phyloP scores from a whole-genome alignment of 441 rosid genomes.

The Bocquillonia castaneifolia region DNA sequence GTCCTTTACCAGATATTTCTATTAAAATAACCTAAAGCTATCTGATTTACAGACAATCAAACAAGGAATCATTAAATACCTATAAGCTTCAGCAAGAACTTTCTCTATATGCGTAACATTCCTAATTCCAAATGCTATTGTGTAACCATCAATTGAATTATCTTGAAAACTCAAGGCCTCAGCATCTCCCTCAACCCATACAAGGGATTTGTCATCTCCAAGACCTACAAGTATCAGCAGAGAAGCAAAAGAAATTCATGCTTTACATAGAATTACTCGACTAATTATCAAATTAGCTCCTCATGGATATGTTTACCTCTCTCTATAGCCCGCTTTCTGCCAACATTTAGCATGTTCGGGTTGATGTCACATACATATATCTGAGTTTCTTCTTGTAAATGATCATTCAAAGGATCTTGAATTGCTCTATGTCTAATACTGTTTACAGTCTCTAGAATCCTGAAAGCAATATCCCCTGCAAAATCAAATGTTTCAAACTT shows the following conservation, averaged over 20 bases:
- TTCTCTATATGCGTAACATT: slow-evolving; percentile 95
- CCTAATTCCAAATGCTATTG: slow-evolving; percentile 94
- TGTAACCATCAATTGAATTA: slow-evolving; percentile 83
- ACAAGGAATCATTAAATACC: slow-evolving; percentile 34
- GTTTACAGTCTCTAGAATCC: slow-evolving; percentile 53
- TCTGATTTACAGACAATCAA: neutral
- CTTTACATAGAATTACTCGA: neutral
- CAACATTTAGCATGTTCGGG: slow-evolving; percentile 82
- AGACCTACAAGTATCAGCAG: slow-evolving; percentile 42
- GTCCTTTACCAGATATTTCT: slow-evolving; percentile 1
- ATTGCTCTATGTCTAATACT: slow-evolving; percentile 53
- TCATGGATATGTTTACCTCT: slow-evolving; percentile 46
- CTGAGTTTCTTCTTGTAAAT: slow-evolving; percentile 64
- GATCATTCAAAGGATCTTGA: slow-evolving; percentile 49
- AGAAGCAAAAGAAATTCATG: neutral
- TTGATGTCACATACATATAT: slow-evolving; percentile 87
- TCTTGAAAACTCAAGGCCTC: slow-evolving; percentile 74
- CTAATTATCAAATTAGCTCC: neutral
- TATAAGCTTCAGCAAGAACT: slow-evolving; percentile 80
- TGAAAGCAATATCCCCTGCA: slow-evolving; percentile 94
- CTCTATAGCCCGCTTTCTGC: slow-evolving; percentile 67
- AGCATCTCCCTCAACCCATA: slow-evolving; percentile 92
- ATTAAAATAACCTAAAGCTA: neutral
- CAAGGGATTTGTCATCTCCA: slow-evolving; percentile 54
- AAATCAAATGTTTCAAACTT: slow-evolving; percentile 17